Conservation (phyloP, 2,329 filamentous ascomycete genomes). For the Xylaria sp. region DNA sequence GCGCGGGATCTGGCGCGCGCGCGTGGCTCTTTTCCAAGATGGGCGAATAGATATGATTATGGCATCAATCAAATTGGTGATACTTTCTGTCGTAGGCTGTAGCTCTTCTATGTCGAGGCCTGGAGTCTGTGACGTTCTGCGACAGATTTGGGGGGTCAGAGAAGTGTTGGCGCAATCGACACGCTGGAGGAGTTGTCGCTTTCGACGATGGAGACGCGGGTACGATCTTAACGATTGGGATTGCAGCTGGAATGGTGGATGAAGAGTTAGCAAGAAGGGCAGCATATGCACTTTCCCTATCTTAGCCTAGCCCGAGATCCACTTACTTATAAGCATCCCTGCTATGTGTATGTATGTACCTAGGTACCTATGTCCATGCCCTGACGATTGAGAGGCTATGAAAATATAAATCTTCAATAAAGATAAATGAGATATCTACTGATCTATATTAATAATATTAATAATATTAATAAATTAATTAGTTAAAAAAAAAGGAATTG, state of each 20-base stretch:
- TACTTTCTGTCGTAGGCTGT: not conserved
- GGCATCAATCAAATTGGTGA: not conserved
- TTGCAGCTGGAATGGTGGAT: conserved; percentile 12
- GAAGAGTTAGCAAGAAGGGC: conserved; percentile 9
- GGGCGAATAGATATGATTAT: not conserved
- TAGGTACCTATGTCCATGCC: not conserved
- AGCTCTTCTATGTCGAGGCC: not conserved
- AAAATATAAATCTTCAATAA: too few relatives aligned
- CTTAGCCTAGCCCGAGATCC: not conserved
- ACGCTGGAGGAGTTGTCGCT: conserved; percentile 15
- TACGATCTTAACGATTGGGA: not conserved
- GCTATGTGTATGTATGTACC: not conserved
- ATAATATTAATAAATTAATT: too few relatives aligned
- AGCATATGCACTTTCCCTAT: conserved; percentile 9
- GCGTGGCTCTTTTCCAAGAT: not conserved
- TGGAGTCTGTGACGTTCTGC: not conserved
- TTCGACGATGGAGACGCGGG: conserved; percentile 18
- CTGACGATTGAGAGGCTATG: too few relatives aligned
- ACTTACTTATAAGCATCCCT: not conserved
- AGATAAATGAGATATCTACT: too few relatives aligned
- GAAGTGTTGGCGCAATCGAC: conserved; percentile 16
- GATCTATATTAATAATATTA: too few relatives aligned
- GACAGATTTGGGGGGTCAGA: not conserved
- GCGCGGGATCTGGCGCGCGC: not conserved
- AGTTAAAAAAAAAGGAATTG: too few relatives aligned